These are phyloP conservation scores for Clonostachys sp. DNA, from an alignment of 2,329 filamentous ascomycete genomes.

Conservation along the genomic window DNA sequence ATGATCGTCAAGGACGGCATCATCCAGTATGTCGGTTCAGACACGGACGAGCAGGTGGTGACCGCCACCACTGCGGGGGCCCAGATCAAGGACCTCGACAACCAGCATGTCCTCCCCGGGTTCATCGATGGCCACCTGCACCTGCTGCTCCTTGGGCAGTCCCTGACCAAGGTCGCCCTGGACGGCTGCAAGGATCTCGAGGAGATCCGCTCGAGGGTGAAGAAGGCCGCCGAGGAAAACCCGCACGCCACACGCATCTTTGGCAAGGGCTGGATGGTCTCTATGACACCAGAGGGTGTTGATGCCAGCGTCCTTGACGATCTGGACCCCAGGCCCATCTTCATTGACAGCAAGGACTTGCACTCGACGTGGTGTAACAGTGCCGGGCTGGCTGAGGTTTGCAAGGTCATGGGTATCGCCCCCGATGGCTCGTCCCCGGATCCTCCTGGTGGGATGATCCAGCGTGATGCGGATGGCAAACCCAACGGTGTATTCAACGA, in stretches of 20 bases:
- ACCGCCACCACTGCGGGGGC: slow-evolving; percentile 15
- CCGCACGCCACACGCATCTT: slow-evolving; percentile 43
- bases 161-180: slow-evolving; percentile 44
- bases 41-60: slow-evolving; percentile 11
- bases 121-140: slow-evolving; percentile 57
- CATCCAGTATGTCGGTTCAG: slow-evolving; percentile 25
- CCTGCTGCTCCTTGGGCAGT: slow-evolving; percentile 47
- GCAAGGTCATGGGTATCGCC: slow-evolving; percentile 29
- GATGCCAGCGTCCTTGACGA: slow-evolving; percentile 41
- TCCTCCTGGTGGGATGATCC: slow-evolving; percentile 46
- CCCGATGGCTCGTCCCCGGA: slow-evolving; percentile 27
- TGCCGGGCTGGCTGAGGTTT: slow-evolving; percentile 39
- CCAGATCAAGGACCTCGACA: slow-evolving; percentile 16
- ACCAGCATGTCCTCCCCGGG: slow-evolving; percentile 40
- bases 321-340: slow-evolving; percentile 48
- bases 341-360: slow-evolving; percentile 51
- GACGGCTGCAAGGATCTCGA: slow-evolving; percentile 39
- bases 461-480: slow-evolving; percentile 40
- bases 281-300: slow-evolving; percentile 38
- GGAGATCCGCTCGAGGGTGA: slow-evolving; percentile 43
- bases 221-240: slow-evolving; percentile 36
- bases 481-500: slow-evolving; percentile 47
- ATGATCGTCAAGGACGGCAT: slow-evolving; percentile 25
- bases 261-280: slow-evolving; percentile 52
- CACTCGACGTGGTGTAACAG: slow-evolving; percentile 54